A percentile compares a stretch with the other conserved stretches of the same genome.
Conservation (phyloP, 306 rosid genomes). For the Amphicarpaea edgeworthii region DNA sequence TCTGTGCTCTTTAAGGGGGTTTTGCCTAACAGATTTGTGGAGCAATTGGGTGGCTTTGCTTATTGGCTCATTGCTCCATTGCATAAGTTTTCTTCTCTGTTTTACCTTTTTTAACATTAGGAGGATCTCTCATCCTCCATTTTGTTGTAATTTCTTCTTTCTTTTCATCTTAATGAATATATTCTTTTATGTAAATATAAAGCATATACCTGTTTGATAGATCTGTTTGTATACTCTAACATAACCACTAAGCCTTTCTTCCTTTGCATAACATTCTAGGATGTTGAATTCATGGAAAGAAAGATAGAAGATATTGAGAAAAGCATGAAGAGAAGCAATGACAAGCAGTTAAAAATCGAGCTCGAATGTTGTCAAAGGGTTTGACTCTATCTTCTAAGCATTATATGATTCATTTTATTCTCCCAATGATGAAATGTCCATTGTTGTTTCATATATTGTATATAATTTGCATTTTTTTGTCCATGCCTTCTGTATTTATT, state of each 20-base stretch:
- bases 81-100: neutral
- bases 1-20: neutral
- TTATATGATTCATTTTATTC: neutral
- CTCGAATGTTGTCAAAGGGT: constrained; percentile 88
- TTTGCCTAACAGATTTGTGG: constrained; percentile 13
- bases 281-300: constrained; percentile 85
- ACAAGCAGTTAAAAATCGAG: constrained; percentile 93
- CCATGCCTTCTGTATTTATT: neutral
- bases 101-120: neutral
- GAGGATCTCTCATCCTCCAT: constrained; percentile 16
- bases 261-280: constrained; percentile 55
- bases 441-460: constrained; percentile 24
- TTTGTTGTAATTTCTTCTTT: constrained; percentile 23
- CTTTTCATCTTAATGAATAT: constrained; percentile 7
- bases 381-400: constrained; percentile 32
- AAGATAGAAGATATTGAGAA: constrained; percentile 89
- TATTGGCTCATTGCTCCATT: constrained; percentile 22
- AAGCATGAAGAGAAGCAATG: constrained; percentile 99
- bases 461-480: constrained; percentile 27
- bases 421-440: neutral
- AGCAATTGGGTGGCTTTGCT: constrained; percentile 2
- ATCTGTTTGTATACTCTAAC: constrained; percentile 31
- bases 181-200: neutral
- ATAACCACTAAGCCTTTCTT: constrained; percentile 28
- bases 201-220: neutral